Evolutionary conservation across 768 basidiomycete species (phyloP).

Genomic region (Kwoniella sp.): DNA sequence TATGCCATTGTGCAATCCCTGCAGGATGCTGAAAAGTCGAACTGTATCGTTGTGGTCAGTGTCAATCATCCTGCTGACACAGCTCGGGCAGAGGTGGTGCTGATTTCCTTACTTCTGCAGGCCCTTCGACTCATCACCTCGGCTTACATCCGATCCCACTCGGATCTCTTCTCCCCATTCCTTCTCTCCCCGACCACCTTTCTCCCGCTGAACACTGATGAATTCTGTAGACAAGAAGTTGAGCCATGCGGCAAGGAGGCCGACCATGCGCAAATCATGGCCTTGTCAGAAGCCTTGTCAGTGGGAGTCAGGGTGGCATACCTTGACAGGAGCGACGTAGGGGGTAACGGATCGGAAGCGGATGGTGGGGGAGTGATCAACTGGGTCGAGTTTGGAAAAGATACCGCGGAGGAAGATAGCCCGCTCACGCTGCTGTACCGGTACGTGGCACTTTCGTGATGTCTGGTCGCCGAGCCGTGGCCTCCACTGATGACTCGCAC

Average conservation of each 20-base stretch:
- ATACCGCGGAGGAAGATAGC: conserved; percentile 51
- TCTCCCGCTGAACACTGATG: conserved; percentile 57
- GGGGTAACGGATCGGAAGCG: conserved; percentile 18
- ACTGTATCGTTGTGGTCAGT: conserved; percentile 48
- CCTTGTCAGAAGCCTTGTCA: conserved; percentile 64
- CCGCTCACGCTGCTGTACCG: conserved; percentile 70
- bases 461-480: neutral
- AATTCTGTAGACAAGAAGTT: conserved; percentile 74
- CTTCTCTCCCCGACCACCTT: conserved; percentile 70
- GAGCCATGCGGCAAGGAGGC: conserved; percentile 54
- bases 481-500: too few relatives aligned
- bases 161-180: conserved; percentile 64
- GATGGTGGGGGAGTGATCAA: conserved; percentile 47
- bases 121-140: conserved; percentile 76
- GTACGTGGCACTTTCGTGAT: conserved; percentile 52
- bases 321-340: conserved; percentile 61
- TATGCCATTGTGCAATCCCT: conserved; percentile 36
- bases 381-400: conserved; percentile 51
- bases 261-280: conserved; percentile 80
- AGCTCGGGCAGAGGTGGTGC: conserved; percentile 14
- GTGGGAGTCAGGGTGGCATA: conserved; percentile 72
- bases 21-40: conserved; percentile 45
- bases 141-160: conserved; percentile 67
- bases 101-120: conserved; percentile 50
- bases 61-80: neutral